Evolutionary conservation across 805 yeast species (phyloP).

Genomic region (Saccharomycopsis sp.): DNA sequence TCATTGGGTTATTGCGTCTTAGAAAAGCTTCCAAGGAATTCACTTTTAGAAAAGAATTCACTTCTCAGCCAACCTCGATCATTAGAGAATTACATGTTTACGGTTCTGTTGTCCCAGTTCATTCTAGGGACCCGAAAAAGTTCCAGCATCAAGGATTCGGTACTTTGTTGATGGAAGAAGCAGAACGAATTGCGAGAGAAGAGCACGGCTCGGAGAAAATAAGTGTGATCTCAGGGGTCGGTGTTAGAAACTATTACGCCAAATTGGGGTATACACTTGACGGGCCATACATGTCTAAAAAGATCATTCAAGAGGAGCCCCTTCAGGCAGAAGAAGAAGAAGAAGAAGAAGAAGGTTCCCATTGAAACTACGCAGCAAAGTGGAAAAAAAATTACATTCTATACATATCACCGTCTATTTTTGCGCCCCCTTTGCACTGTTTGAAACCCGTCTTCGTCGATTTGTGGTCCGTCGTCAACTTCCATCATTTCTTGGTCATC

Average conservation of each 20-base stretch:
- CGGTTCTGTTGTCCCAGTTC: constrained; percentile 95
- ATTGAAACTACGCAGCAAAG: no score
- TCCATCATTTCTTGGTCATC: constrained; percentile 33
- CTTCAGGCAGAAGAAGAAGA: no score
- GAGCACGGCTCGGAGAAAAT: constrained; percentile 91
- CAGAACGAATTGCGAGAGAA: constrained; percentile 88
- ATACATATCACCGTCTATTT: constrained; percentile 22
- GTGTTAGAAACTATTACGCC: constrained; percentile 92
- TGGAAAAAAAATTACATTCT: no score
- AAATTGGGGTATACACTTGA: constrained; percentile 86
- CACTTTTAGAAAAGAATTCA: constrained; percentile 85
- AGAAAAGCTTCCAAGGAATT: constrained; percentile 83
- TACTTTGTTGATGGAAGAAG: constrained; percentile 95
- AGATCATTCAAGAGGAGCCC: constrained; percentile 8
- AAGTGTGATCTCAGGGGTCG: constrained; percentile 94
- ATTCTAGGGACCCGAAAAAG: constrained; percentile 92
- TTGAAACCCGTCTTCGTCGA: constrained; percentile 95
- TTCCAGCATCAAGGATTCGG: constrained; percentile 99
- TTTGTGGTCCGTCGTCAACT: constrained; percentile 30
- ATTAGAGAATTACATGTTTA: constrained; percentile 97
- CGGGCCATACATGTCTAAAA: constrained; percentile 96
- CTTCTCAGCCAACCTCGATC: constrained; percentile 74
- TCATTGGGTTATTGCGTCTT: constrained; percentile 82
- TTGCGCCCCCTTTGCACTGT: constrained; percentile 66
- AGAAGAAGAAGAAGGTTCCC: no score